Evolutionary conservation across 139 green algal species (phyloP), one percentile per base, ranked within the genome.

Genomic region (Chlorella sp.): DNA sequence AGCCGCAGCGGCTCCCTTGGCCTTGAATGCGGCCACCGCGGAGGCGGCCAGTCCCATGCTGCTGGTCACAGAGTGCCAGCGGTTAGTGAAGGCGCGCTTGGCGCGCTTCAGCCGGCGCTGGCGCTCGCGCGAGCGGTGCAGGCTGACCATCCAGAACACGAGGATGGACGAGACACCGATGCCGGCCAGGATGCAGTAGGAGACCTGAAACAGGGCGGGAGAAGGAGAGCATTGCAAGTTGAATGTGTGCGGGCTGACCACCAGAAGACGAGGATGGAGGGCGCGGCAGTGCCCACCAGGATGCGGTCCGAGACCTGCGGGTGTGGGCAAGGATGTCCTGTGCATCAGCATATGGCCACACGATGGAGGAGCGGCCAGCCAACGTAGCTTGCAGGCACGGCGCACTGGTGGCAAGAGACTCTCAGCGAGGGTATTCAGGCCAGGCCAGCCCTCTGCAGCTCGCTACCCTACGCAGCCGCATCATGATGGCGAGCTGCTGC

Each of bases 161-260:
- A 72, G 14, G 72, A 88, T 85, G 64, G 26, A 56, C 28, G 24
- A 26, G 34, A 88, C n/a, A 17, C 76, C 85, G n/a, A 88, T 79
- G 54, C 79, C 36, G 36, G 32, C 85, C 73, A 88, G 48, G 26
- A 88, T 62, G 26, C 69, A 62, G 85, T 88, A 88, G 22, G 85
- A 88, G 0, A 88, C 43, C 77, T 83, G 77, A 4, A 40, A 20
- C 2, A 26, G 41, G 36, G 69, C 20, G 34, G 68, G 38, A 7
- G 69, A 54, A 46, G 67, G 7, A 41, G 67, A 65, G 22, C 28
- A 69, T 69, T 4, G 11, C 28, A 30, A 11, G 14, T 9, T 38
- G n/a, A n/a, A 69, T 26, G 62, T 60, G 51, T 16, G 13, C 51
- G 51, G 51, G 16, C 3, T 16, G 22, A 36, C 28, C 38, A 28